Percentiles rank a stretch among this genome's conserved stretches.
These are phyloP conservation scores for Fusarium devonianum DNA, from an alignment of 2,329 filamentous ascomycete genomes.

Conservation along the genomic window DNA sequence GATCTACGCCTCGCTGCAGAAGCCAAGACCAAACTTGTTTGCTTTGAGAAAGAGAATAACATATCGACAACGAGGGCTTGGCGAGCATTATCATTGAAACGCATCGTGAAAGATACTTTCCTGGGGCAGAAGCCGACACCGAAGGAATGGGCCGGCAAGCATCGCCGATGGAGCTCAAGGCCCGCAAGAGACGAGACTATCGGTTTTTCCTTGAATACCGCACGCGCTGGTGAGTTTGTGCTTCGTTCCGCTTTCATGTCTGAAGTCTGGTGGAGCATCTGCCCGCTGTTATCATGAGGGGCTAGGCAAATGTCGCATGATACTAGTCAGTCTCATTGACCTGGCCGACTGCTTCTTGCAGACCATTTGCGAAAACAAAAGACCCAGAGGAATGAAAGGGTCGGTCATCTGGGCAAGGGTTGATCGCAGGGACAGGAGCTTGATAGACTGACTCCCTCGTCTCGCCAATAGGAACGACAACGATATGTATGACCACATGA, in stretches of 20 bases:
- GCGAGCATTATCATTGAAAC: no score
- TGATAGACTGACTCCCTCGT: slow-evolving; percentile 26
- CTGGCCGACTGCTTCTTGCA: no score
- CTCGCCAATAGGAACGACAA: slow-evolving; percentile 76
- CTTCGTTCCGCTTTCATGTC: slow-evolving; percentile 3
- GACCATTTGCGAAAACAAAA: no score
- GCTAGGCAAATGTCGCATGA: no score
- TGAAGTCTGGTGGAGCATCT: neutral
- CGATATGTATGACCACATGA: slow-evolving; percentile 94
- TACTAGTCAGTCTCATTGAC: no score
- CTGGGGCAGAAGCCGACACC: neutral
- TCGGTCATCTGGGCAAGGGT: neutral
- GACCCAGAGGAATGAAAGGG: slow-evolving; percentile 13
- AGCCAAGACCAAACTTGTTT: slow-evolving; percentile 12
- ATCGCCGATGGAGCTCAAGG: slow-evolving; percentile 57
- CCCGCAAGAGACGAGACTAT: slow-evolving; percentile 75
- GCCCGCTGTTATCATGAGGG: neutral
- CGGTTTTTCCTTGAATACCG: slow-evolving; percentile 80
- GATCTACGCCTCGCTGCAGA: slow-evolving; percentile 22
- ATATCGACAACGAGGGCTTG: neutral
- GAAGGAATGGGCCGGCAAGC: slow-evolving; percentile 24
- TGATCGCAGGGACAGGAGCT: neutral
- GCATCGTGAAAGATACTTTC: slow-evolving; percentile 9
- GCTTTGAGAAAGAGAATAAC: neutral
- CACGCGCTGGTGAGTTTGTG: slow-evolving; percentile 74